Base-by-base conservation (phyloP, 768 basidiomycete genomes). In the Gelatoporia subvermispora region DNA sequence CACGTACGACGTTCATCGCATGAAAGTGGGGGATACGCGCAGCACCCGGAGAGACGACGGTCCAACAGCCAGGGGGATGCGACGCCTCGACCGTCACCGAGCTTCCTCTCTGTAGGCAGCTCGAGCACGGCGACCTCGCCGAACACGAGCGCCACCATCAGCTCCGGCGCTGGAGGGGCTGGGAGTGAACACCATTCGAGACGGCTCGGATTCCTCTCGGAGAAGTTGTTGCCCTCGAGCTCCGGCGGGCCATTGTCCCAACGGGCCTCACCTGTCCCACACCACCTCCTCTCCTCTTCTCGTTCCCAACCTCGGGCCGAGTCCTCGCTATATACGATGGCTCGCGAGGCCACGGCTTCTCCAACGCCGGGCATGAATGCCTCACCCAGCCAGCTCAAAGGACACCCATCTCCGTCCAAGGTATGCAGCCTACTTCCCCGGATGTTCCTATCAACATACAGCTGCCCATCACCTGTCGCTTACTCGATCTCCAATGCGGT, bases 401-500 rank as follows among this genome's bases (percentile, higher is more conserved):
- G 47, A 7, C 60, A 66, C 44, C 48, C 56, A 7, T 66, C 64
- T 1, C 65, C 67, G 2, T 61, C 64, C 24, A 68, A 67, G 58
- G 65, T 68, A 48, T 48, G 60, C 45, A 17, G 21, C 35, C 36
- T 11, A 28, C 25, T 17, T 28, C 20, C 50, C 41, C 47, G 25
- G 25, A 39, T 25, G 47, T 40, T 28, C 18, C 47, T 46, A 48
- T 48, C 47, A 48, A 8, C 24, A 13, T 20, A 38, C 39, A 41
- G 47, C 47, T 23, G 47, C 18, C 40, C 28, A 39, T 20, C 23
- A 31, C 43, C 22, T 24, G 46, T 45, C 17, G 18, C 4, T 17
- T 18, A 10, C 17, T 23, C 28, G 13, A 43, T 43, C 22, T 23
- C 23, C 21, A 9, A 28, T 28, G 45, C 45, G 45, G 45, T 8